These are phyloP conservation scores for Cladobotryum mycophilum DNA, from an alignment of 2,329 filamentous ascomycete genomes.

Conservation along the genomic window DNA sequence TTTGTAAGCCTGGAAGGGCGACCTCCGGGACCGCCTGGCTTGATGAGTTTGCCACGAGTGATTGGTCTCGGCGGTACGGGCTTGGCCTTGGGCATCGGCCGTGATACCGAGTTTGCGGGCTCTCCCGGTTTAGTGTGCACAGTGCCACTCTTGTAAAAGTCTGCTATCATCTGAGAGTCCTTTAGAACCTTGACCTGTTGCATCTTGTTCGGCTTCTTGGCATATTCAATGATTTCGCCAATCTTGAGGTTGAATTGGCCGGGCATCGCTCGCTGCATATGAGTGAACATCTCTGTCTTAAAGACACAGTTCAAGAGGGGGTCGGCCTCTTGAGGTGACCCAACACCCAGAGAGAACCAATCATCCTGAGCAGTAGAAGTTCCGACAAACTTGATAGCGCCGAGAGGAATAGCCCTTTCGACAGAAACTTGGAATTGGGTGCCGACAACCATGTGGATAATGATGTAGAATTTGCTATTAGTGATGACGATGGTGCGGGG, in stretches of 20 bases:
- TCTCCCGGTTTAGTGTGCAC: constrained; percentile 85
- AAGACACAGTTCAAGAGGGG: constrained; percentile 89
- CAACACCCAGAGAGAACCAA: constrained; percentile 90
- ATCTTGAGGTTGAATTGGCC: constrained; percentile 79
- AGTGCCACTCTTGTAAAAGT: constrained; percentile 89
- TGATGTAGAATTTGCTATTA: constrained; percentile 78
- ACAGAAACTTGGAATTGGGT: constrained; percentile 73
- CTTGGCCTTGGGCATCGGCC: constrained; percentile 80
- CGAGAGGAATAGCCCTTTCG: constrained; percentile 76
- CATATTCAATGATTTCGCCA: constrained; percentile 81
- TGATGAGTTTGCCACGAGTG: constrained; percentile 86
- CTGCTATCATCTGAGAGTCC: constrained; percentile 69
- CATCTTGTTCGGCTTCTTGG: constrained; percentile 94
- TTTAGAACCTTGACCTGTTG: constrained; percentile 84
- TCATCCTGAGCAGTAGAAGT: constrained; percentile 80
- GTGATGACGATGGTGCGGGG: constrained; percentile 81
- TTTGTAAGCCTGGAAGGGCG: constrained; percentile 65
- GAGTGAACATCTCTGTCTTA: constrained; percentile 96
- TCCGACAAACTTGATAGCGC: constrained; percentile 82
- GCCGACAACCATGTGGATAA: constrained; percentile 78
- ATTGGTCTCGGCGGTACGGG: constrained; percentile 84
- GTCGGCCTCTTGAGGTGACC: constrained; percentile 86
- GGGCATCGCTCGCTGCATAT: constrained; percentile 73
- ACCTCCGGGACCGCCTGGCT: constrained; percentile 78
- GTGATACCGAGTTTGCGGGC: constrained; percentile 72